A percentile compares a stretch with the other conserved stretches of the same genome.
These are phyloP conservation scores for Pterulicium gracile DNA, from an alignment of 1,284 basidiomycete genomes.

Conservation along the genomic window DNA sequence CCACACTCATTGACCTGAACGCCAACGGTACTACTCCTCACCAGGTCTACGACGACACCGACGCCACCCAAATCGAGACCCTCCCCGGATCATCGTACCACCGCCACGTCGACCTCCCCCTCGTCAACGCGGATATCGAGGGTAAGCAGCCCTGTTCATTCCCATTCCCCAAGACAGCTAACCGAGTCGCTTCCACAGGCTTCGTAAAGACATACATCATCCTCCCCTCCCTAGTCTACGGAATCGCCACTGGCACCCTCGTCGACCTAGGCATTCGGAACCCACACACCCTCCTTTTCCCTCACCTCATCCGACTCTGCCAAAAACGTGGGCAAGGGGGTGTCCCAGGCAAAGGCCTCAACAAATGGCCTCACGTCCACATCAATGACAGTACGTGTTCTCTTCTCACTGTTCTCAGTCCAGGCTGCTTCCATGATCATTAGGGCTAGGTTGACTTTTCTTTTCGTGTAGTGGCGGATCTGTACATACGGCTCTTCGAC, in stretches of 20 bases:
- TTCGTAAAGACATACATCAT: slow-evolving; percentile 35
- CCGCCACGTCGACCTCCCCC: slow-evolving; percentile 32
- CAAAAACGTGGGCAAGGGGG: slow-evolving; percentile 27
- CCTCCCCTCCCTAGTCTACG: slow-evolving; percentile 37
- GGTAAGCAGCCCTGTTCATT: slow-evolving; percentile 17
- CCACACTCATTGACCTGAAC: too few relatives aligned
- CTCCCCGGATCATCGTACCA: slow-evolving; percentile 31
- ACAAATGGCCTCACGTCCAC: slow-evolving; percentile 33
- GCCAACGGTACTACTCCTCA: too few relatives aligned
- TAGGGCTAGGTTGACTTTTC: slow-evolving; percentile 5
- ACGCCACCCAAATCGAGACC: slow-evolving; percentile 31
- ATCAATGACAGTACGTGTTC: slow-evolving; percentile 29
- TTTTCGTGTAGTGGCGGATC: slow-evolving; percentile 18
- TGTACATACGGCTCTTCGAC: slow-evolving; percentile 21
- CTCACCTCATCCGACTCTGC: slow-evolving; percentile 24
- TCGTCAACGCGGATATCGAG: slow-evolving; percentile 31
- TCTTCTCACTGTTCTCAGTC: slow-evolving; percentile 7
- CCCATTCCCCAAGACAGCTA: not conserved
- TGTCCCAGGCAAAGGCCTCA: slow-evolving; percentile 27
- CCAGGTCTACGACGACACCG: slow-evolving; percentile 34
- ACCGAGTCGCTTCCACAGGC: slow-evolving; percentile 9
- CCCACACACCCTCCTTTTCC: slow-evolving; percentile 32
- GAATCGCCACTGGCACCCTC: slow-evolving; percentile 32
- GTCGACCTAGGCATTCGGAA: slow-evolving; percentile 36
- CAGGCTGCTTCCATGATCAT: not conserved